These are phyloP conservation scores for Pleodorina starrii DNA, from an alignment of 139 green algal genomes.

Conservation along the genomic window DNA sequence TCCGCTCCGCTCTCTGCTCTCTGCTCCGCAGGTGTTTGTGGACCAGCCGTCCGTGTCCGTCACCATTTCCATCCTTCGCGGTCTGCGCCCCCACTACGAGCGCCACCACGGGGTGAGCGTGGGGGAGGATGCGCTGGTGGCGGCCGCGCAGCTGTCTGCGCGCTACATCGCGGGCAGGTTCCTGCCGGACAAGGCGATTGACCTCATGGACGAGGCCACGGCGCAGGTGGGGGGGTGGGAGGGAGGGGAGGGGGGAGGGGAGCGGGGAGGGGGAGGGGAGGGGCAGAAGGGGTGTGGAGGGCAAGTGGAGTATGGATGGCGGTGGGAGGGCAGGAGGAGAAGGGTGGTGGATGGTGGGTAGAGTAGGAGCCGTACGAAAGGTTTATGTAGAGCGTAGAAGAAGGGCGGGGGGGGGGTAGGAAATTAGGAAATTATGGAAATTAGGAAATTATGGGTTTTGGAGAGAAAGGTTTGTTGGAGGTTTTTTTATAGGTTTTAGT, in stretches of 20 bases:
- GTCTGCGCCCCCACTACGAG: constrained; percentile 94
- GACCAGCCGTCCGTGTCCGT: constrained; percentile 90
- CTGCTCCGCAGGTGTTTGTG: constrained; percentile 89
- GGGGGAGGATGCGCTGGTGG: constrained; percentile 93
- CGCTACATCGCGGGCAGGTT: constrained; percentile 92
- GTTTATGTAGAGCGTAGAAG: background rate
- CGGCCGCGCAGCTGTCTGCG: constrained; percentile 83
- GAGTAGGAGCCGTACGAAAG: background rate
- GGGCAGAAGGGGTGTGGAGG: background rate
- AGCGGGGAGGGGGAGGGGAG: background rate
- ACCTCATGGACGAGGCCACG: constrained; percentile 95
- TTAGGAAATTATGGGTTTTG: too few relatives aligned
- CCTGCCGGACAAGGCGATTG: constrained; percentile 94
- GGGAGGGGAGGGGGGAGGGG: too few relatives aligned
- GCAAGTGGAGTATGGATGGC: too few relatives aligned
- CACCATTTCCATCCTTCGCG: constrained; percentile 96
- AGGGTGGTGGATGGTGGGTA: too few relatives aligned
- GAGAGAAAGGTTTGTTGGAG: too few relatives aligned
- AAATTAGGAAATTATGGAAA: too few relatives aligned
- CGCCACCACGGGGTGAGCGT: constrained; percentile 62
- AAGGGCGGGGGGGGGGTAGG: too few relatives aligned
- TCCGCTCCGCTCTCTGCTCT: too few relatives aligned
- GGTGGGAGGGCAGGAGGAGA: too few relatives aligned
- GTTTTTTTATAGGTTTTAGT: too few relatives aligned
- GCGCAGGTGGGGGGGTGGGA: constrained; percentile 76